Evolutionary conservation across 2,329 filamentous ascomycete genomes (phyloP), one percentile per base, ranked within the genome.

Genomic region (Leptographium procerum): DNA sequence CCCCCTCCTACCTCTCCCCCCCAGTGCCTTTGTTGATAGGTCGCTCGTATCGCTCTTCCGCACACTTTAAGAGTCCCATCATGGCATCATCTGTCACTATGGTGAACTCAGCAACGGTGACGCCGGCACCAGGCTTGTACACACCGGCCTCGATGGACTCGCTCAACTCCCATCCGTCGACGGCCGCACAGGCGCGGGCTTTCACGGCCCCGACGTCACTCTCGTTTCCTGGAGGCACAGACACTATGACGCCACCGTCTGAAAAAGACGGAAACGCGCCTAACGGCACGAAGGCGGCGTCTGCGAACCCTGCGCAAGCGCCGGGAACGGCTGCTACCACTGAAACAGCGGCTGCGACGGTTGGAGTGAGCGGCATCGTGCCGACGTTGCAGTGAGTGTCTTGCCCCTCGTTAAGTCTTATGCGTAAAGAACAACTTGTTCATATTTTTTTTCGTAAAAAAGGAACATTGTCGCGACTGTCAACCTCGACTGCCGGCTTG

Each of bases 401-500:
- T 64, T 53, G 34, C 58, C 56, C n/a, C 50, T 31, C 24, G 22
- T 14, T 52, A 52, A 26, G 11, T 52, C 2, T 57, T 7, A 40
- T 40, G 40, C 60, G 61, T 63, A 63, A 64, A 57, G 61, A 62
- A 61, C 58, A 58, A n/a, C 31, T 40, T 59, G 58, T 63, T 63
- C 59, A 63, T 63, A 52, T 47, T 59, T 59, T 60, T 56, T 60
- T 29, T 57, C 47, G 56, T 59, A n/a, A 60, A 60, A 61, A 90
- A 95, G 90, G 86, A 96, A 97, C 78, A 96, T 97, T 77, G 92
- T 99, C 74, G 94, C 94, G 66, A 99, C 94, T 66, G 94, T 99
- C 79, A 99, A 99, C 75, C 83, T 97, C 70, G 91, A 95, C 79
- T 96, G 92, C 77, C 91, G 94, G 68, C 79, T 97, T 77, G 94